Evolutionary conservation across 2,329 filamentous ascomycete species (phyloP).

Genomic region (Stemphylium vesicarium): DNA sequence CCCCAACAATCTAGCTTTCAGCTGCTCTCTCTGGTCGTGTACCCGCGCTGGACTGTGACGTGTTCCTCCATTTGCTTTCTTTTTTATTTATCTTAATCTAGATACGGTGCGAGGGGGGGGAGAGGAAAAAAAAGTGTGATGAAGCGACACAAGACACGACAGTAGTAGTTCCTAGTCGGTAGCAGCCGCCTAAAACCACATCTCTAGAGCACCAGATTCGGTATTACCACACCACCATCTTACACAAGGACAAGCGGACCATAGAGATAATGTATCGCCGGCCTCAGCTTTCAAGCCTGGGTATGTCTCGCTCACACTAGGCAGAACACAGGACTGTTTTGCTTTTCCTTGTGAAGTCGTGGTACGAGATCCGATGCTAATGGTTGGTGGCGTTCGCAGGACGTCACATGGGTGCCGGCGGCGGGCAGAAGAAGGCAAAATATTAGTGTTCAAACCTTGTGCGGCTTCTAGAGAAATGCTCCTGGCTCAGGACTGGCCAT

Average conservation of each 20-base stretch:
- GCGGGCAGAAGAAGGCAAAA: neutral
- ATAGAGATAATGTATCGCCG: too few relatives aligned
- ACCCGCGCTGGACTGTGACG: neutral
- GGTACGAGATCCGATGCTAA: constrained; percentile 1
- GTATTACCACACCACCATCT: too few relatives aligned
- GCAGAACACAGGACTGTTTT: neutral
- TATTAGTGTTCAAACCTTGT: neutral
- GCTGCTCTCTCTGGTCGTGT: too few relatives aligned
- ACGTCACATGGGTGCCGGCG: neutral
- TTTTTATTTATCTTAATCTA: neutral
- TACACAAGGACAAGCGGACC: too few relatives aligned
- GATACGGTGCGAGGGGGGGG: neutral
- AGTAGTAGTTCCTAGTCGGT: too few relatives aligned
- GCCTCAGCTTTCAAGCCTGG: too few relatives aligned
- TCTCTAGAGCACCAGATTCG: too few relatives aligned
- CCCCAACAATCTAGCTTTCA: too few relatives aligned
- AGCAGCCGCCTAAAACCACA: too few relatives aligned
- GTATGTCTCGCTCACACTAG: too few relatives aligned
- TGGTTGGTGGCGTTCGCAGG: neutral
- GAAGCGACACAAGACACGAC: too few relatives aligned
- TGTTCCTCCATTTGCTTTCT: neutral
- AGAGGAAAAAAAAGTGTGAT: neutral
- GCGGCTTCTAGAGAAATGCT: neutral
- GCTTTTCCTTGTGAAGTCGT: neutral
- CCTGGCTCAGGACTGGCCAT: neutral